phyloP scores from a whole-genome alignment of 768 basidiomycete species.

The Mycena latifolia region DNA sequence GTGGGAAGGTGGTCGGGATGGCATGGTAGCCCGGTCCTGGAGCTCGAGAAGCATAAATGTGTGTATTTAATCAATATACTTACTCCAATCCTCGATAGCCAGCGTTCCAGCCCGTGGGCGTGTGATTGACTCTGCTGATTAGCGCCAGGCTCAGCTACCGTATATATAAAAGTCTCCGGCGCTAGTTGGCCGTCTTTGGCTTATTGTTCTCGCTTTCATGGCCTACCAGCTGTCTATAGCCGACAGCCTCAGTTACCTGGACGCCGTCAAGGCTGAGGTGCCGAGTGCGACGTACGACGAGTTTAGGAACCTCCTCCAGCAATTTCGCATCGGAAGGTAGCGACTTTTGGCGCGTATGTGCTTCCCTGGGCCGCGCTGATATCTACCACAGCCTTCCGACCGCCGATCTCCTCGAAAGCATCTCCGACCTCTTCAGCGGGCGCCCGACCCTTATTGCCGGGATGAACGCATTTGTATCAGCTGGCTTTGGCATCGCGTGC shows the following conservation, averaged over 20 bases:
- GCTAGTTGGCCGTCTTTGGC: too few relatives aligned
- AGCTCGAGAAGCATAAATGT: too few relatives aligned
- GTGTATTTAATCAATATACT: too few relatives aligned
- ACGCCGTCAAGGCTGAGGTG: not conserved
- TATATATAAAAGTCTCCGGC: too few relatives aligned
- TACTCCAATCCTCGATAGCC: too few relatives aligned
- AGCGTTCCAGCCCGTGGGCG: too few relatives aligned
- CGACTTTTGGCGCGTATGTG: too few relatives aligned
- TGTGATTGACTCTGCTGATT: not conserved
- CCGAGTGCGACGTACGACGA: not conserved
- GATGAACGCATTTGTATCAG: not conserved
- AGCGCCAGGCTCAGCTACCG: not conserved
- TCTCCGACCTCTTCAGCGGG: not conserved
- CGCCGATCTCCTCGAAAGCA: not conserved
- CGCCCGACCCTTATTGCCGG: not conserved
- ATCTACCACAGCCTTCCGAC: not conserved
- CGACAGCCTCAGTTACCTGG: not conserved
- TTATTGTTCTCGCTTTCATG: too few relatives aligned
- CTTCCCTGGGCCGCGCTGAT: not conserved
- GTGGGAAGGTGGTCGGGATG: constrained; percentile 70
- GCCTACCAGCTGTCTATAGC: too few relatives aligned
- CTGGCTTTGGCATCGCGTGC: not conserved
- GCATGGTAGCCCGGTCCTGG: constrained; percentile 55
- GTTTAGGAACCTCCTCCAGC: not conserved
- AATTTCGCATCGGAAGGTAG: not conserved